Evolutionary conservation across 495 filamentous ascomycete species (phyloP).

Genomic region (Aspergillus ellipticus): DNA sequence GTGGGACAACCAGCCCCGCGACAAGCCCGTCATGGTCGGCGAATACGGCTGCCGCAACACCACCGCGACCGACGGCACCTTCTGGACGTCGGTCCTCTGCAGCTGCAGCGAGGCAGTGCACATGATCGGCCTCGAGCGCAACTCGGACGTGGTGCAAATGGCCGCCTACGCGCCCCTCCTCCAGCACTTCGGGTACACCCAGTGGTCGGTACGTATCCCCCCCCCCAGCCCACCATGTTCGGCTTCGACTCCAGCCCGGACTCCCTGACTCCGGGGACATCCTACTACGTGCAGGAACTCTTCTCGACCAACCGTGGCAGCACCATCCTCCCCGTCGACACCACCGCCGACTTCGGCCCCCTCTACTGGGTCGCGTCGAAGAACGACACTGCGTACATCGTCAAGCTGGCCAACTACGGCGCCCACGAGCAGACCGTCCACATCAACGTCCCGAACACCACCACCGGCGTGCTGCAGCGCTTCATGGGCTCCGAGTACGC

Average conservation of each 20-base stretch:
- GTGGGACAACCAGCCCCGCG: conserved; percentile 47
- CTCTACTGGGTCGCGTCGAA: conserved; percentile 57
- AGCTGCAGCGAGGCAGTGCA: conserved; percentile 64
- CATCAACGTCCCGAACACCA: conserved; percentile 24
- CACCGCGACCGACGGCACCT: conserved; percentile 27
- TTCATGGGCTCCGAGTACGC: conserved; percentile 21
- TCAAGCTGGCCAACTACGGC: conserved; percentile 36
- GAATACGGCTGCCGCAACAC: conserved; percentile 58
- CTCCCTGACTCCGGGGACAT: conserved; percentile 33
- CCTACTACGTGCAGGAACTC: conserved; percentile 43
- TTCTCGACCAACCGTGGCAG: conserved; percentile 50
- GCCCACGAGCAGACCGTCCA: conserved; percentile 19
- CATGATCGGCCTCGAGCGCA: conserved; percentile 64
- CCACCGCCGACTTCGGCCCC: conserved; percentile 43
- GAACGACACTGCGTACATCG: conserved; percentile 25
- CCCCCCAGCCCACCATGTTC: conserved; percentile 30
- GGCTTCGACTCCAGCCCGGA: conserved; percentile 46
- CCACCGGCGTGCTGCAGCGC: conserved; percentile 24
- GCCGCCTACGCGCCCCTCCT: conserved; percentile 49
- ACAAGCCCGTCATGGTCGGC: conserved; percentile 43
- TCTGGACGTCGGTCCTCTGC: conserved; percentile 50
- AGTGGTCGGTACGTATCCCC: conserved; percentile 35
- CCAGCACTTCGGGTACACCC: conserved; percentile 40
- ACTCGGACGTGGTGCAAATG: conserved; percentile 54
- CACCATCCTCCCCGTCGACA: conserved; percentile 49